A percentile compares a stretch with the other conserved stretches of the same genome.
Conservation (phyloP, 805 yeast genomes). For the Torulaspora indica region DNA sequence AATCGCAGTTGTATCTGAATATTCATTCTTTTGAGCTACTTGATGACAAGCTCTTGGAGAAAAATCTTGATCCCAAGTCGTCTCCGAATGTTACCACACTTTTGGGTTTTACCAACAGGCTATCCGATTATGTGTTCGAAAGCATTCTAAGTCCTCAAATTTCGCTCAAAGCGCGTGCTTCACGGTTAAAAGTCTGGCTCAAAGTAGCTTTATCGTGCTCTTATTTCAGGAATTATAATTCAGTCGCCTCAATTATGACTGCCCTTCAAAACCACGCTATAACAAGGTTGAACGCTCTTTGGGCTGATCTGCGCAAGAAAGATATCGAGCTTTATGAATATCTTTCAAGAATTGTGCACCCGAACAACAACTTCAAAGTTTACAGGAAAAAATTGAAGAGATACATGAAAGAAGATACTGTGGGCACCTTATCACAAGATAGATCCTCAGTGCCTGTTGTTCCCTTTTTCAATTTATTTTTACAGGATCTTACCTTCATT, state of each 20-base stretch:
- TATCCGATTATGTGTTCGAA: constrained; percentile 70
- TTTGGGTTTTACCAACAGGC: constrained; percentile 61
- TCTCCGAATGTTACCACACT: constrained; percentile 63
- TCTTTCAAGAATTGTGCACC: constrained; percentile 64
- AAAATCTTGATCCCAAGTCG: constrained; percentile 51
- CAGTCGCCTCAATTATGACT: constrained; percentile 74
- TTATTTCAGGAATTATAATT: constrained; percentile 69
- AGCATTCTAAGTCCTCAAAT: constrained; percentile 53
- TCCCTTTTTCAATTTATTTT: constrained; percentile 68
- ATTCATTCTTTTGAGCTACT: constrained; percentile 63
- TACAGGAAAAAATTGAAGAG: constrained; percentile 61
- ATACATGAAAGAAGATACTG: constrained; percentile 42
- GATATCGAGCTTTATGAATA: constrained; percentile 60
- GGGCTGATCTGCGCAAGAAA: constrained; percentile 56
- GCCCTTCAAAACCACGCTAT: constrained; percentile 68
- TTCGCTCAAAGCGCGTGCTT: constrained; percentile 46
- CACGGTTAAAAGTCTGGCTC: constrained; percentile 63
- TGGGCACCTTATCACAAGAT: constrained; percentile 6
- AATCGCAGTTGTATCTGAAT: constrained; percentile 58
- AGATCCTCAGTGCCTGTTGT: constrained; percentile 53
- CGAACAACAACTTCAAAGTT: constrained; percentile 65
- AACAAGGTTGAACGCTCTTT: constrained; percentile 55
- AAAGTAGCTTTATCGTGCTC: constrained; percentile 68
- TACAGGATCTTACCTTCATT: constrained; percentile 77
- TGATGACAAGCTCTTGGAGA: constrained; percentile 57